Percentiles rank a stretch among this genome's conserved stretches.
Conservation (phyloP, 108 stramenopile species). For the Aureococcus anophagefferens region DNA sequence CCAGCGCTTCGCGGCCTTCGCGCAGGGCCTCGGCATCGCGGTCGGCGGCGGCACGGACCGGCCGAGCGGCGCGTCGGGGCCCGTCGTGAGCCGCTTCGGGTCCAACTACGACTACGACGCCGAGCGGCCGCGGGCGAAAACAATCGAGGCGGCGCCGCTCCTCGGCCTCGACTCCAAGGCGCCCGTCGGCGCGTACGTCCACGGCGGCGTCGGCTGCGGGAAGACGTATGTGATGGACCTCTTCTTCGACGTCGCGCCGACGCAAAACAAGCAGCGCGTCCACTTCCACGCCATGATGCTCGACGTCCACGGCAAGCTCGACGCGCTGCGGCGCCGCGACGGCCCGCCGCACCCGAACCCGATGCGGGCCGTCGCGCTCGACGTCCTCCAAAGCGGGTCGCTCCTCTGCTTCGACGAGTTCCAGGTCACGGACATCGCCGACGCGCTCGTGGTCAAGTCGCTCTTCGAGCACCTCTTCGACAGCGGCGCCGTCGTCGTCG, state of each 20-base stretch:
- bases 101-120: no score
- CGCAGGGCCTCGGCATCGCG: no score
- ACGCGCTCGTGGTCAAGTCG: slow-evolving; percentile 74
- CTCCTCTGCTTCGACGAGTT: slow-evolving; percentile 96
- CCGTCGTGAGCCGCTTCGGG: no score
- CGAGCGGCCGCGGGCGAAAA: no score
- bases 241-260: slow-evolving; percentile 46
- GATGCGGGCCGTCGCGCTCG: slow-evolving; percentile 39
- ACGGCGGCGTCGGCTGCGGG: slow-evolving; percentile 86
- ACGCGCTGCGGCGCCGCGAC: slow-evolving; percentile 21
- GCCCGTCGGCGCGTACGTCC: slow-evolving; percentile 74
- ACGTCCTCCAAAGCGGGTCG: no score
- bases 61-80: no score
- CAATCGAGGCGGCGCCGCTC: no score
- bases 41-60: no score
- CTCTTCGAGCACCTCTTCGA: slow-evolving; percentile 59
- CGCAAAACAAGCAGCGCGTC: slow-evolving; percentile 48
- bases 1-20: no score
- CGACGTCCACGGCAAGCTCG: slow-evolving; percentile 67
- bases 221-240: slow-evolving; percentile 92
- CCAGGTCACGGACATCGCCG: slow-evolving; percentile 95
- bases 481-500: slow-evolving; percentile 69
- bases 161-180: no score
- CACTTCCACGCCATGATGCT: slow-evolving; percentile 94
- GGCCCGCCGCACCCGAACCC: background rate